phyloP scores from a whole-genome alignment of 495 filamentous ascomycete genomes.

The Aspergillus funiculosus region DNA sequence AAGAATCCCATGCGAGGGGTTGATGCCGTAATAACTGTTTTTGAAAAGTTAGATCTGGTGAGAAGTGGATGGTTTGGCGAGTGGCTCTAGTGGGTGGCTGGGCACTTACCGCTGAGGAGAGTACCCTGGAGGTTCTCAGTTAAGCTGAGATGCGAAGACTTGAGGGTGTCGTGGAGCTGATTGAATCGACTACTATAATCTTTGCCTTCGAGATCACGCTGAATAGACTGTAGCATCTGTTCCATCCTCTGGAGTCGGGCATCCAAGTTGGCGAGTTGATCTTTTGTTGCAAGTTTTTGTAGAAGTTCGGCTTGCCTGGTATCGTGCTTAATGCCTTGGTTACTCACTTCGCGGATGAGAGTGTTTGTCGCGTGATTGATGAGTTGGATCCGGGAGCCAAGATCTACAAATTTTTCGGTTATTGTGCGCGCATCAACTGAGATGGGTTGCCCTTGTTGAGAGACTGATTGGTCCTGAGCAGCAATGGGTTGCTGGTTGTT shows the following conservation, averaged over 20 bases:
- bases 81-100: no score
- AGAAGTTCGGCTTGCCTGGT: slow-evolving; percentile 54
- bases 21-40: slow-evolving; percentile 51
- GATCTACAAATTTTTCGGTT: slow-evolving; percentile 65
- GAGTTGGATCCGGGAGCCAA: slow-evolving; percentile 72
- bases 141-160: slow-evolving; percentile 64
- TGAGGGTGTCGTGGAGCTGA: slow-evolving; percentile 65
- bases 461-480: slow-evolving; percentile 27
- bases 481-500: slow-evolving; percentile 29
- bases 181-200: slow-evolving; percentile 67
- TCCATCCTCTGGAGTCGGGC: slow-evolving; percentile 55
- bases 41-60: neutral
- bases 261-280: slow-evolving; percentile 51
- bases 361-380: slow-evolving; percentile 66
- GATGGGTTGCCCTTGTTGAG: slow-evolving; percentile 27
- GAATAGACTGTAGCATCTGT: slow-evolving; percentile 44
- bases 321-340: slow-evolving; percentile 44
- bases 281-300: slow-evolving; percentile 40
- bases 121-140: slow-evolving; percentile 45
- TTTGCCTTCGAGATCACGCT: slow-evolving; percentile 63
- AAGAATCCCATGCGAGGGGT: slow-evolving; percentile 66
- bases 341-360: slow-evolving; percentile 58
- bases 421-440: slow-evolving; percentile 26
- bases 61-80: neutral
- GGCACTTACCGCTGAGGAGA: slow-evolving; percentile 30